A percentile compares a stretch with the other conserved stretches of the same genome.
These are phyloP conservation scores for Tillandsia fasciculata DNA, from an alignment of 176 grass and related monocot species.

Conservation along the genomic window DNA sequence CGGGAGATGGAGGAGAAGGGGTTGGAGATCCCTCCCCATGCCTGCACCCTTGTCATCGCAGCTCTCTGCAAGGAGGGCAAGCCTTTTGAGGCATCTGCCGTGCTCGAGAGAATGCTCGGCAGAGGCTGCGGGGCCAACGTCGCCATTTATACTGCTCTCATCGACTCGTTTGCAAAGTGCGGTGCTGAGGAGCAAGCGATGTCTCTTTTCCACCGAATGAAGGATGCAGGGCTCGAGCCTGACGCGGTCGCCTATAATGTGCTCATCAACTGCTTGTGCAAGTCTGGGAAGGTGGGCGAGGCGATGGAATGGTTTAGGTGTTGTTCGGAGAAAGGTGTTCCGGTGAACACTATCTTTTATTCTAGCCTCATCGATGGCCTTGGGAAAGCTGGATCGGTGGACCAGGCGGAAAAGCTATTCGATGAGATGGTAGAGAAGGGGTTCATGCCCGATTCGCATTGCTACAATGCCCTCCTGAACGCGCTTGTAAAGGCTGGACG, in stretches of 20 bases:
- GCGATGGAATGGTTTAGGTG: constrained; percentile 58
- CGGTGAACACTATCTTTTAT: constrained; percentile 61
- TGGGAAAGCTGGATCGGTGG: constrained; percentile 59
- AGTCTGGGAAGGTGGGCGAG: constrained; percentile 53
- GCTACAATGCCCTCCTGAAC: constrained; percentile 73
- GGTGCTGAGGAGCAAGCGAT: constrained; percentile 48
- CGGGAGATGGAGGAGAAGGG: constrained; percentile 78
- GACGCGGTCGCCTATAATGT: constrained; percentile 59
- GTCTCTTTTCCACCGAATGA: constrained; percentile 70
- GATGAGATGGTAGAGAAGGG: constrained; percentile 59
- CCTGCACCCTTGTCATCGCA: constrained; percentile 49
- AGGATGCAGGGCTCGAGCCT: constrained; percentile 38
- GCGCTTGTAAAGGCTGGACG: constrained; percentile 59
- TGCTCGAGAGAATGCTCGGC: constrained; percentile 70
- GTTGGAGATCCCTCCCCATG: constrained; percentile 68
- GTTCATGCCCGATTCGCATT: constrained; percentile 64
- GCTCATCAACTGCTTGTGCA: constrained; percentile 75
- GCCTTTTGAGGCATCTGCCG: constrained; percentile 57
- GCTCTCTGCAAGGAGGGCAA: constrained; percentile 56
- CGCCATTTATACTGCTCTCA: constrained; percentile 52
- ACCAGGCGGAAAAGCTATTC: constrained; percentile 59
- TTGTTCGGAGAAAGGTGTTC: constrained; percentile 33
- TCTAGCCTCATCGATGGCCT: constrained; percentile 70
- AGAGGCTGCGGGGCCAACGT: constrained; percentile 47
- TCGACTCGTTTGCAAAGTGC: constrained; percentile 51